phyloP scores from a whole-genome alignment of 768 basidiomycete genomes.

The Tricholoma saponaceum region DNA sequence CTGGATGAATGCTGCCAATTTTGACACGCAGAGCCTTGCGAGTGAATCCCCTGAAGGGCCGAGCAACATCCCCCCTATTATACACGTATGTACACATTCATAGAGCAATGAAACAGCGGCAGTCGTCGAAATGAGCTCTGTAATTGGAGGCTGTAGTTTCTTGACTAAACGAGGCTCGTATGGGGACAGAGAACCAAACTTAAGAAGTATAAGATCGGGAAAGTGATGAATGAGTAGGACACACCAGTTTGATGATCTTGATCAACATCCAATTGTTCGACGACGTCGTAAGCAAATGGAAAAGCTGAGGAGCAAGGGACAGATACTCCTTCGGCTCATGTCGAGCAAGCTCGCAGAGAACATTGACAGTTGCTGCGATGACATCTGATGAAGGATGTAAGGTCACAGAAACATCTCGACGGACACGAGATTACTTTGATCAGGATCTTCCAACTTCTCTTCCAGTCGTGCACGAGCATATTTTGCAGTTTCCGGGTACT shows the following conservation, averaged over 20 bases:
- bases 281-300: constrained; percentile 88
- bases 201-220: constrained; percentile 7
- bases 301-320: constrained; percentile 85
- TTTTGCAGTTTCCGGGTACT: constrained; percentile 75
- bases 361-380: constrained; percentile 90
- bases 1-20: constrained; percentile 86
- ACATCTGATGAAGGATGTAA: constrained; percentile 52
- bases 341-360: constrained; percentile 88
- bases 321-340: constrained; percentile 78
- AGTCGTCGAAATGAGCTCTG: constrained; percentile 92
- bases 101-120: constrained; percentile 94
- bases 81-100: constrained; percentile 98
- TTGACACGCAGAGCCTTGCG: constrained; percentile 87
- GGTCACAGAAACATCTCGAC: background rate
- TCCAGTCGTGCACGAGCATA: constrained; percentile 66
- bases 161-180: constrained; percentile 90
- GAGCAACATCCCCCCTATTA: constrained; percentile 94
- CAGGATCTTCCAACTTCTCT: constrained; percentile 78
- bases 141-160: constrained; percentile 92
- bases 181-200: constrained; percentile 94
- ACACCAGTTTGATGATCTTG: constrained; percentile 93
- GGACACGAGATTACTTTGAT: constrained; percentile 46
- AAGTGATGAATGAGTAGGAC: background rate
- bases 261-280: constrained; percentile 99
- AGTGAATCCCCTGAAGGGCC: constrained; percentile 72